phyloP scores from a whole-genome alignment of 345 rosid genomes.

The Populus pruinosa region DNA sequence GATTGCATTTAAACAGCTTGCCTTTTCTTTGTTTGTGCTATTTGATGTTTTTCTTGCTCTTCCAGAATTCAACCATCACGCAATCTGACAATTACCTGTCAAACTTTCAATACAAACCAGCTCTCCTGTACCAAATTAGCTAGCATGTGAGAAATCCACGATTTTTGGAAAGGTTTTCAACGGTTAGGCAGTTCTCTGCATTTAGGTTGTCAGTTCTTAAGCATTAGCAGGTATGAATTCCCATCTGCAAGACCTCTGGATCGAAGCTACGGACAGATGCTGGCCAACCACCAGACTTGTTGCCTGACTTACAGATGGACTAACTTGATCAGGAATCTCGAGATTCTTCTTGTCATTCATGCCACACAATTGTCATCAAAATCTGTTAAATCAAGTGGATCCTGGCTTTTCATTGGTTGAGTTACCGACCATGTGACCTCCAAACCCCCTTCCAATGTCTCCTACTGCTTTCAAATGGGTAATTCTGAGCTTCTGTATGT shows the following conservation, averaged over 20 bases:
- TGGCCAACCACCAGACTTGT: not conserved
- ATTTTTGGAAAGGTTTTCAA: not conserved
- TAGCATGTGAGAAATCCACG: not conserved
- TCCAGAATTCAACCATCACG: not conserved
- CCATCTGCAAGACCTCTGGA: not conserved
- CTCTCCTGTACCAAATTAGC: not conserved
- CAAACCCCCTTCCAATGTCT: conserved; percentile 26
- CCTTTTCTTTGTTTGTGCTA: not conserved
- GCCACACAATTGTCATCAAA: not conserved
- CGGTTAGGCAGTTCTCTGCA: not conserved
- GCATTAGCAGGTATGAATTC: not conserved
- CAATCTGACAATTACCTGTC: not conserved
- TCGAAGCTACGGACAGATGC: not conserved
- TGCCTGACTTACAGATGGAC: not conserved
- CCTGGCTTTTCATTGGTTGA: not conserved
- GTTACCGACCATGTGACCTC: conserved; percentile 20
- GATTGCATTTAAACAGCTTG: not conserved
- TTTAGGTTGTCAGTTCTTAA: not conserved
- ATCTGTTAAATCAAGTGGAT: not conserved
- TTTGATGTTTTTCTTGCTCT: not conserved
- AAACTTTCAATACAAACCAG: not conserved
- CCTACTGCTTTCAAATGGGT: conserved; percentile 43
- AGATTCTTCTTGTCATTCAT: not conserved
- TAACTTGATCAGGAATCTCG: not conserved
- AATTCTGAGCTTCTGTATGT: conserved; percentile 38